These are phyloP conservation scores for Bryoglossum gracile DNA, from an alignment of 495 filamentous ascomycete genomes.

Conservation along the genomic window DNA sequence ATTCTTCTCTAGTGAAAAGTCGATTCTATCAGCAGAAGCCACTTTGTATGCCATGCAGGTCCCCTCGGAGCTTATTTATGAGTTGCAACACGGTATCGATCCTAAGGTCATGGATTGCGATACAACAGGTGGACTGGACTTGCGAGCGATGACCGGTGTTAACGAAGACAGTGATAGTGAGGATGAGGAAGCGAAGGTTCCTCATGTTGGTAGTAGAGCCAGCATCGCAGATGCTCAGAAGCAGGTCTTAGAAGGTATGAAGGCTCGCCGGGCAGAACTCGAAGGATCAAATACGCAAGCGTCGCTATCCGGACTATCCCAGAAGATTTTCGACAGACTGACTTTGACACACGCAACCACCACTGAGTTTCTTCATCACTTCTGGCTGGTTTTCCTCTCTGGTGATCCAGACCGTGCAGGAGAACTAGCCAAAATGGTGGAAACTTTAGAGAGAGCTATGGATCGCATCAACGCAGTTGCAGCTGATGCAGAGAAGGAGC, in stretches of 20 bases:
- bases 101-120: conserved; percentile 35
- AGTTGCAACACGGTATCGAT: conserved; percentile 55
- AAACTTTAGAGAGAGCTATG: conserved; percentile 65
- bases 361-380: conserved; percentile 91
- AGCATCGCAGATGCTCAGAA: conserved; percentile 46
- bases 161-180: conserved; percentile 63
- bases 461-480: conserved; percentile 80
- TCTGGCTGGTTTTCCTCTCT: conserved; percentile 84
- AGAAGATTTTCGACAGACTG: conserved; percentile 60
- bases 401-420: conserved; percentile 68
- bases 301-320: conserved; percentile 56
- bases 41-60: conserved; percentile 55
- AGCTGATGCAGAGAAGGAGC: conserved; percentile 67
- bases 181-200: conserved; percentile 46
- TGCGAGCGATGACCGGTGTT: conserved; percentile 52
- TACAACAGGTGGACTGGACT: conserved; percentile 42
- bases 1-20: conserved; percentile 63
- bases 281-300: conserved; percentile 37
- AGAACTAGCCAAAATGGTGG: conserved; percentile 68
- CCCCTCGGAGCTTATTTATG: conserved; percentile 56
- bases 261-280: conserved; percentile 45
- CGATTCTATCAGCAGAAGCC: conserved; percentile 46
- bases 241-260: conserved; percentile 46
- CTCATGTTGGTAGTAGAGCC: conserved; percentile 51
- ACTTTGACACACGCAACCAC: conserved; percentile 85